Percentiles rank a stretch among this genome's conserved stretches.
Conservation (phyloP, 2,329 filamentous ascomycete species). For the Simplicillium aogashimaense region DNA sequence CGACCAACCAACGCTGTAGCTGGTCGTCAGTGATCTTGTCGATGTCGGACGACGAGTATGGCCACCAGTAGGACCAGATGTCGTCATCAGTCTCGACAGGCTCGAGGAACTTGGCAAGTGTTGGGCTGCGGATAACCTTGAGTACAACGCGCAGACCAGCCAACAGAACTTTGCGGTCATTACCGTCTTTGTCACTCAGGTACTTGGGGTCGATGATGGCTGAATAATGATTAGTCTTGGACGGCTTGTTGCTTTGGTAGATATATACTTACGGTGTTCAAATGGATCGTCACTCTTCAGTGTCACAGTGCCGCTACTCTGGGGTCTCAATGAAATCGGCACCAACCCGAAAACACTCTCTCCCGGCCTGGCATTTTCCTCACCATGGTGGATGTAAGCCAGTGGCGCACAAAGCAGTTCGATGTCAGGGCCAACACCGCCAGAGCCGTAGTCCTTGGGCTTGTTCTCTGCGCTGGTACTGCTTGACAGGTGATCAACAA, state of each 20-base stretch:
- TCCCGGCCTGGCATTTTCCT: constrained; percentile 4
- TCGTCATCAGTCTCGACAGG: constrained; percentile 8
- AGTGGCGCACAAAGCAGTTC: constrained; percentile 9
- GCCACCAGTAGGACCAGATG: constrained; percentile 10
- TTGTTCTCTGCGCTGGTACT: constrained; percentile 2
- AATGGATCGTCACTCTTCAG: constrained; percentile 9
- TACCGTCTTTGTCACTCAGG: constrained; percentile 10
- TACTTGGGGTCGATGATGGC: constrained; percentile 12
- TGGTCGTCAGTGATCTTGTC: constrained; percentile 11
- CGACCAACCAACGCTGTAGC: constrained; percentile 7
- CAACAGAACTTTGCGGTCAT: constrained; percentile 11
- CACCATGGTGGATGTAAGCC: constrained; percentile 11
- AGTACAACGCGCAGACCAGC: constrained; percentile 8
- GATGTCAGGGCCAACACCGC: constrained; percentile 8
- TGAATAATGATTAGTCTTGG: constrained; percentile 1
- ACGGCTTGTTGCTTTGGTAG: not conserved
- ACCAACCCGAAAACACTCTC: constrained; percentile 6
- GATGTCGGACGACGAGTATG: constrained; percentile 9
- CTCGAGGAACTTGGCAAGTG: constrained; percentile 8
- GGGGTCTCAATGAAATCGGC: constrained; percentile 8
- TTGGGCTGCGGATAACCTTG: constrained; percentile 8
- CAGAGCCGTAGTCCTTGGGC: constrained; percentile 10
- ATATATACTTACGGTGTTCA: constrained; percentile 9
- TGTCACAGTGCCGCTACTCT: constrained; percentile 9
- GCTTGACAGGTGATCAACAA: constrained; percentile 6